Conservation (phyloP, 2,329 filamentous ascomycete species). For the Sarocladiaceae sp. region DNA sequence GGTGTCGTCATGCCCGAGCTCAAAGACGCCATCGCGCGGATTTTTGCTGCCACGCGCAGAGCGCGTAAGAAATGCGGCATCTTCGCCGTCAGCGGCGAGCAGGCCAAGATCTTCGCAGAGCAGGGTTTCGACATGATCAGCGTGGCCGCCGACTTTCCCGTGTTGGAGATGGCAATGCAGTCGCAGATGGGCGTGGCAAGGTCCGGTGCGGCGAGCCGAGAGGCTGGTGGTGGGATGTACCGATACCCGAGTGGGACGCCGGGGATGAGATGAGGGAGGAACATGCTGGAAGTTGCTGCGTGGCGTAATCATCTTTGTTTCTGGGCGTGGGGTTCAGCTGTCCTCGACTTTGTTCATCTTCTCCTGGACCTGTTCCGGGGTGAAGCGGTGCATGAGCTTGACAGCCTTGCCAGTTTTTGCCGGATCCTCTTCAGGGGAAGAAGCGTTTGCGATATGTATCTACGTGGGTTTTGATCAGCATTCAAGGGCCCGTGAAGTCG, state of each 20-base stretch:
- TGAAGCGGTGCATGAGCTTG: slow-evolving; percentile 77
- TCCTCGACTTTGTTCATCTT: slow-evolving; percentile 59
- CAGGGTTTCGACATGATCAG: slow-evolving; percentile 58
- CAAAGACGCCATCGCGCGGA: slow-evolving; percentile 50
- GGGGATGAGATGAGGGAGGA: slow-evolving; percentile 4
- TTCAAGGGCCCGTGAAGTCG: too few species aligned
- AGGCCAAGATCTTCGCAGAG: slow-evolving; percentile 47
- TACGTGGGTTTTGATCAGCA: slow-evolving; percentile 22
- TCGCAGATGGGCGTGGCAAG: slow-evolving; percentile 40
- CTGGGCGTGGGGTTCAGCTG: neutral
- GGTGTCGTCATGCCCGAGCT: slow-evolving; percentile 54
- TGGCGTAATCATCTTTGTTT: neutral
- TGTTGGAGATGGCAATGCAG: slow-evolving; percentile 38
- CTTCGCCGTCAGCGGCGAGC: slow-evolving; percentile 49
- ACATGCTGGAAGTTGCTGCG: neutral
- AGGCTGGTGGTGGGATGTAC: neutral
- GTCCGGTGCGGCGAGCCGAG: slow-evolving; percentile 1
- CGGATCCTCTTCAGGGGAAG: slow-evolving; percentile 43
- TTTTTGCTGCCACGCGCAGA: slow-evolving; percentile 49
- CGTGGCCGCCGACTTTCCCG: slow-evolving; percentile 49
- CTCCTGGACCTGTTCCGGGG: slow-evolving; percentile 55
- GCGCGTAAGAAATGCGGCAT: slow-evolving; percentile 63
- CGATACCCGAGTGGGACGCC: slow-evolving; percentile 2
- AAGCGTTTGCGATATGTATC: slow-evolving; percentile 58
- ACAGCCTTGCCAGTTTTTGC: slow-evolving; percentile 50